A percentile compares a stretch with the other conserved stretches of the same genome.
Conservation (phyloP, 352 stramenopile genomes). For the Globisporangium recalcitrans region DNA sequence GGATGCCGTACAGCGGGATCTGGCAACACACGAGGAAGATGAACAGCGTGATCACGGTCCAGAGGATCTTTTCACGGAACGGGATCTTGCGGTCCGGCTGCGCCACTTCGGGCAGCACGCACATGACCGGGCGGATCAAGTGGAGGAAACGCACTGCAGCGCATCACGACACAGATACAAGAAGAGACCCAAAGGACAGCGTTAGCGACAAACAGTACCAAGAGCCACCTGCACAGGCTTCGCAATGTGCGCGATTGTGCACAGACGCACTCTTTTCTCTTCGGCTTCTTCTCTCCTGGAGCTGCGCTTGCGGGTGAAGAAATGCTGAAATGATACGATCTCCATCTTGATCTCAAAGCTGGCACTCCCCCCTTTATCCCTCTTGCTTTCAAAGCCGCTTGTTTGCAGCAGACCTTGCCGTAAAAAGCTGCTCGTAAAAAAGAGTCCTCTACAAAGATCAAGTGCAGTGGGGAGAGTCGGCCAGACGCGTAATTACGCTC, state of each 20-base stretch:
- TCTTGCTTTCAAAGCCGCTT: background rate
- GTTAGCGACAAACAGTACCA: background rate
- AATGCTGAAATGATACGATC: constrained; percentile 20
- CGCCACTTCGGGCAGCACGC: constrained; percentile 96
- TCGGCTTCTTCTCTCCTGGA: background rate
- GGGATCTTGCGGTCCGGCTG: constrained; percentile 96
- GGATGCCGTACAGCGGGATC: constrained; percentile 99
- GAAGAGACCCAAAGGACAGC: background rate
- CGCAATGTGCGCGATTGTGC: too few species aligned
- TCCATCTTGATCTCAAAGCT: background rate
- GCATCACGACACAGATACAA: background rate
- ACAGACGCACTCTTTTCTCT: constrained; percentile 23
- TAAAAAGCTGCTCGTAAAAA: constrained; percentile 14
- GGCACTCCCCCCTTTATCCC: constrained; percentile 4
- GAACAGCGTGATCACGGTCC: constrained; percentile 99
- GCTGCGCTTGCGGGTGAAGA: constrained; percentile 7
- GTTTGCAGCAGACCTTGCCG: constrained; percentile 3
- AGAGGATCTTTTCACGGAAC: constrained; percentile 99
- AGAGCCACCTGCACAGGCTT: too few species aligned
- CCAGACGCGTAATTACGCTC: constrained; percentile 4
- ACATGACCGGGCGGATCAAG: constrained; percentile 98
- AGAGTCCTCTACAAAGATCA: constrained; percentile 5
- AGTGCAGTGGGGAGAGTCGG: background rate
- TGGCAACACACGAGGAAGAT: constrained; percentile 99
- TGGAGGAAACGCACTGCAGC: constrained; percentile 94